Evolutionary conservation across 2,329 filamentous ascomycete genomes (phyloP).

Genomic region (Curvularia hawaiiensis): DNA sequence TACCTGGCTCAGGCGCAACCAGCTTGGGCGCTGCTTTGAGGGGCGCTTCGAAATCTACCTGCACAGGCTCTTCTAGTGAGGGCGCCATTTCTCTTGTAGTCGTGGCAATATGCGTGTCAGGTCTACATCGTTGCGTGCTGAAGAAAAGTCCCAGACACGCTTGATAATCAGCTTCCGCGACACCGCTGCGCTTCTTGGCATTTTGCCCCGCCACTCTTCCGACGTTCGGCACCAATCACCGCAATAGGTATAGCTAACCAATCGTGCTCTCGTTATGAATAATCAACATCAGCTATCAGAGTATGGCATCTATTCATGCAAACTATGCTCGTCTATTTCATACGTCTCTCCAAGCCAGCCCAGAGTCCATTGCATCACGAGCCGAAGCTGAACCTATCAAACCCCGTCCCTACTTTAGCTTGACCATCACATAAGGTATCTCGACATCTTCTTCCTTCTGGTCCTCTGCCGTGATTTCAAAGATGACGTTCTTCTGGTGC

Average conservation of each 20-base stretch:
- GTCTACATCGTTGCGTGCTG: constrained; percentile 29
- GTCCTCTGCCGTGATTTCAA: constrained; percentile 92
- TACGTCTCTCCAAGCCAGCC: neutral
- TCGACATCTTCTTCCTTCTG: constrained; percentile 90
- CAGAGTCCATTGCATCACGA: neutral
- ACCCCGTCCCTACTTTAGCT: constrained; percentile 60
- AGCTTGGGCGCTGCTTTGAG: constrained; percentile 81
- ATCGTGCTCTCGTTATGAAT: neutral
- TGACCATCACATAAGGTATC: constrained; percentile 94
- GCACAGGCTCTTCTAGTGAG: constrained; percentile 71
- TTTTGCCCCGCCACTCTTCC: constrained; percentile 33
- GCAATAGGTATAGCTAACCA: neutral
- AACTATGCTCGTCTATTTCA: constrained; percentile 28
- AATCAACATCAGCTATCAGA: neutral
- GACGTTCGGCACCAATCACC: constrained; percentile 25
- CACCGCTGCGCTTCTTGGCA: constrained; percentile 35
- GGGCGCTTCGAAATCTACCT: constrained; percentile 75
- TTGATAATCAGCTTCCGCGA: constrained; percentile 41
- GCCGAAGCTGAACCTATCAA: neutral
- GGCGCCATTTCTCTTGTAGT: constrained; percentile 68
- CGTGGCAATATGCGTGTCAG: constrained; percentile 12
- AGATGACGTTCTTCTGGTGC: constrained; percentile 94
- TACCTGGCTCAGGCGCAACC: constrained; percentile 86
- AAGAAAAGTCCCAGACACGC: constrained; percentile 28
- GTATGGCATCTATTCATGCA: constrained; percentile 23